A percentile compares a stretch with the other conserved stretches of the same genome.
phyloP scores from a whole-genome alignment of 805 yeast species.

The Cyberlindnera mycetangii region DNA sequence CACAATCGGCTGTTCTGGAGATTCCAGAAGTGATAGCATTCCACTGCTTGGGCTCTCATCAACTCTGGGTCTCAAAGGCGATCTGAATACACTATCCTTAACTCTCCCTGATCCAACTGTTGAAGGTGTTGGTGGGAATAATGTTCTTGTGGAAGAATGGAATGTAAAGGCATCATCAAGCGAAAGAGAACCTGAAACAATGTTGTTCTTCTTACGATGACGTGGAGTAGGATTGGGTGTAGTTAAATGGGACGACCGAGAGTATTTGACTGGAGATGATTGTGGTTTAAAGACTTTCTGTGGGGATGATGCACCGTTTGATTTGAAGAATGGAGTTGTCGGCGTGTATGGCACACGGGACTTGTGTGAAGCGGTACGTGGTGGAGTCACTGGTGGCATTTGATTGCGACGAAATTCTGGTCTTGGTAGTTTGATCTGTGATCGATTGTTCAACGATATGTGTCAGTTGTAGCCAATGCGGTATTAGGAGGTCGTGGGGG shows the following conservation, averaged over 20 bases:
- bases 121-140: conserved; percentile 31
- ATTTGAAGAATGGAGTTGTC: conserved; percentile 24
- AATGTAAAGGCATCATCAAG: conserved; percentile 10
- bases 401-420: too few species aligned
- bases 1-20: conserved; percentile 8
- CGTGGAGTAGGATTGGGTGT: conserved; percentile 28
- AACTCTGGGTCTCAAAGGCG: conserved; percentile 10
- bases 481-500: too few species aligned
- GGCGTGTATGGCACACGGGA: conserved; percentile 19
- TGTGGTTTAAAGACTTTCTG: conserved; percentile 10
- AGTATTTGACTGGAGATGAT: conserved; percentile 8
- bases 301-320: background rate
- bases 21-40: background rate
- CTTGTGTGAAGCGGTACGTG: conserved; percentile 17
- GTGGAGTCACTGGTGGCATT: conserved; percentile 28
- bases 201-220: conserved; percentile 18
- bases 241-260: conserved; percentile 8
- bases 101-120: conserved; percentile 29
- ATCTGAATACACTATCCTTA: conserved; percentile 13
- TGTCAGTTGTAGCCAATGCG: too few species aligned
- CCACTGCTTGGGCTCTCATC: conserved; percentile 8
- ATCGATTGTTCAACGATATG: too few species aligned
- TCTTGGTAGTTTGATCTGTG: too few species aligned
- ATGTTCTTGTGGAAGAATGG: conserved; percentile 17
- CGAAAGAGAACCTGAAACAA: conserved; percentile 12